A percentile compares a stretch with the other conserved stretches of the same genome.
Conservation (phyloP, 345 rosid genomes). For the Heritiera littoralis region DNA sequence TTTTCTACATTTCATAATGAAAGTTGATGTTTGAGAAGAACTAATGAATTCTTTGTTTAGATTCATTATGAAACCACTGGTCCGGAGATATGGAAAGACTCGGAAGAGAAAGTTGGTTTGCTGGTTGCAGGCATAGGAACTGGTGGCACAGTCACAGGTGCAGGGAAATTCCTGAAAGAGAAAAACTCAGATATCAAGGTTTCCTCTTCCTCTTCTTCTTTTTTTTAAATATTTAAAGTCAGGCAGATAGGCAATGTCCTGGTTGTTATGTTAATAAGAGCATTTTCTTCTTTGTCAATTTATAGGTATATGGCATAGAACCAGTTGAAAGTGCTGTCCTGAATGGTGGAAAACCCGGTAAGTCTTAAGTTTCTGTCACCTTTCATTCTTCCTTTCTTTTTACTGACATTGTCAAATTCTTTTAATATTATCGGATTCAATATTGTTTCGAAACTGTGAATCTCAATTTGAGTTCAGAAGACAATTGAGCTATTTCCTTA, state of each 20-base stretch:
- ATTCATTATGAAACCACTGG: slow-evolving; percentile 81
- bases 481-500: too few species aligned
- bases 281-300: neutral
- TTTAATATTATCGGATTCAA: neutral
- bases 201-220: neutral
- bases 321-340: slow-evolving; percentile 50
- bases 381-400: neutral
- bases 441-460: neutral
- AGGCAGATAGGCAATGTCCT: neutral
- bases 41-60: slow-evolving; percentile 39
- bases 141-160: slow-evolving; percentile 65
- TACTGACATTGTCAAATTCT: neutral
- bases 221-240: neutral
- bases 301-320: slow-evolving; percentile 49
- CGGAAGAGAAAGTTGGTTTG: slow-evolving; percentile 51
- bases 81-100: slow-evolving; percentile 73
- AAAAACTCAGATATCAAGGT: slow-evolving; percentile 63
- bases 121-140: slow-evolving; percentile 62
- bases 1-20: neutral
- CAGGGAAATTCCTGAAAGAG: slow-evolving; percentile 69
- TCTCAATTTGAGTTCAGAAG: neutral
- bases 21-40: slow-evolving; percentile 39
- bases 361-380: neutral
- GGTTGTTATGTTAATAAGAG: neutral
- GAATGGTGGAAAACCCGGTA: slow-evolving; percentile 45